Evolutionary conservation across 2,329 filamentous ascomycete species (phyloP).

Genomic region (Sclerotiophoma versabilis): DNA sequence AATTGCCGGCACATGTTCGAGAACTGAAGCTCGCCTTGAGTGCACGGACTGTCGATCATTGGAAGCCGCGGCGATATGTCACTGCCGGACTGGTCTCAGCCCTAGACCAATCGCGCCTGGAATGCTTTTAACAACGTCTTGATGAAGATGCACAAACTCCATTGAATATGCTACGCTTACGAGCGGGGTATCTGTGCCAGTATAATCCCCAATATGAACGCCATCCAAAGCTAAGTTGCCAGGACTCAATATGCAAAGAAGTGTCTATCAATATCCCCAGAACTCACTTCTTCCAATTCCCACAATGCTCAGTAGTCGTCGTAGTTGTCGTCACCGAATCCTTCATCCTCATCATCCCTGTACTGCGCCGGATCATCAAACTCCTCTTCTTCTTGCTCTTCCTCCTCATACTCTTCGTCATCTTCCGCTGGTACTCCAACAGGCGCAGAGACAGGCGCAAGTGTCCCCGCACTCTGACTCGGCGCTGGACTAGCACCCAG

Average conservation of each 20-base stretch:
- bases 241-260: constrained; percentile 1
- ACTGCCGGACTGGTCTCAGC: neutral
- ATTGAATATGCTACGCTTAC: constrained; percentile 20
- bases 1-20: constrained; percentile 7
- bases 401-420: constrained; percentile 36
- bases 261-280: neutral
- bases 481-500: constrained; percentile 31
- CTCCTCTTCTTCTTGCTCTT: constrained; percentile 48
- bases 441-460: constrained; percentile 12
- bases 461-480: constrained; percentile 9
- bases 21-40: constrained; percentile 11
- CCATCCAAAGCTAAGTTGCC: constrained; percentile 8
- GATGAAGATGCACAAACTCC: constrained; percentile 5
- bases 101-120: neutral
- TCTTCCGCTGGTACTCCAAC: constrained; percentile 18
- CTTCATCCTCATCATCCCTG: constrained; percentile 53
- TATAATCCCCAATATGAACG: constrained; percentile 7
- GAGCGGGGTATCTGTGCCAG: constrained; percentile 22
- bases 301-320: constrained; percentile 27
- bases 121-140: neutral
- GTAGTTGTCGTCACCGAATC: constrained; percentile 50
- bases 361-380: constrained; percentile 51
- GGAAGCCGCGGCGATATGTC: constrained; percentile 9
- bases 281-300: neutral
- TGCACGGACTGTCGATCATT: constrained; percentile 16